A percentile compares a stretch with the other conserved stretches of the same genome.
Conservation (phyloP, 345 rosid genomes). For the Ceriops tagal region DNA sequence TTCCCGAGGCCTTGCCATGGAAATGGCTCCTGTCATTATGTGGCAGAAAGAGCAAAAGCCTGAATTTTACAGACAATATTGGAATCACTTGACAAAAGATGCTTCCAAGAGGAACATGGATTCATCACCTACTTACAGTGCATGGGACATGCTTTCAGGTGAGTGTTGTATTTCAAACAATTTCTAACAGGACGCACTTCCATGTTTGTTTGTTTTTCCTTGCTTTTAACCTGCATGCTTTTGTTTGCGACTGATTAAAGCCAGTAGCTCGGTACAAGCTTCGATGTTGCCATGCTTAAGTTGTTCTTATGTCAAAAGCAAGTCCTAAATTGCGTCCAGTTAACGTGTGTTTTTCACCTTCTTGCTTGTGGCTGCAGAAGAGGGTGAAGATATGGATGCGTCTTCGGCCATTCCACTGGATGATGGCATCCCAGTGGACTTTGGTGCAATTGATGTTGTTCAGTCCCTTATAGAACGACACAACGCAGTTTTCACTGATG, state of each 20-base stretch:
- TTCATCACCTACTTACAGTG: conserved; percentile 41
- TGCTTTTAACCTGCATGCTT: background rate
- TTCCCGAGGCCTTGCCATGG: conserved; percentile 79
- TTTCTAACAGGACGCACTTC: background rate
- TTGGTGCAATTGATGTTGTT: conserved; percentile 75
- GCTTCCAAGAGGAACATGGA: conserved; percentile 48
- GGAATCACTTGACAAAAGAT: conserved; percentile 55
- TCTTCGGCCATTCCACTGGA: conserved; percentile 77
- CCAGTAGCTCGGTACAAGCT: background rate
- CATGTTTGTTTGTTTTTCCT: too few species aligned
- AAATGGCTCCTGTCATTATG: conserved; percentile 83
- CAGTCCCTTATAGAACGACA: conserved; percentile 87
- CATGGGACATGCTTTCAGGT: conserved; percentile 93
- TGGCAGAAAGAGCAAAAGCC: conserved; percentile 72
- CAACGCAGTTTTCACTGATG: conserved; percentile 81
- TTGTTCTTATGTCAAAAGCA: too few species aligned
- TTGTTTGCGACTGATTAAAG: background rate
- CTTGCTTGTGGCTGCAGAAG: conserved; percentile 50
- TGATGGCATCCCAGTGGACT: conserved; percentile 63
- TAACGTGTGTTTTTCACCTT: background rate
- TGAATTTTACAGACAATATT: conserved; percentile 61
- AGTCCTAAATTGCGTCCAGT: too few species aligned
- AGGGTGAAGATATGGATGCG: conserved; percentile 58
- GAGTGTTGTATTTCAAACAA: conserved; percentile 5
- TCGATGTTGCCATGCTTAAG: too few species aligned